Conservation (phyloP, 2,329 filamentous ascomycete genomes). For the Mollisia scopiformis region DNA sequence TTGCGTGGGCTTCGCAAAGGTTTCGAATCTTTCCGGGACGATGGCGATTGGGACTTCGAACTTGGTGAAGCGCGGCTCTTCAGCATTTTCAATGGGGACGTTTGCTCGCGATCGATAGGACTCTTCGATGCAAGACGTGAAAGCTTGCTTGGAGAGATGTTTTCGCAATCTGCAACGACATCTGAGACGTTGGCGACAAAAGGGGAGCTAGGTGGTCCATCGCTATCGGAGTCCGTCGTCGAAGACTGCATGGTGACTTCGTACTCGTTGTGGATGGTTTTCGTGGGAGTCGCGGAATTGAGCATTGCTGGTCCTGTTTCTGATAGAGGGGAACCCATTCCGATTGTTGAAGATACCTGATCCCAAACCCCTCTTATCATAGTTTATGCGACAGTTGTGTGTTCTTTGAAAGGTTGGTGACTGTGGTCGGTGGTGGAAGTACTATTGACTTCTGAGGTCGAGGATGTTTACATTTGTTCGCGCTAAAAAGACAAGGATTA, state of each 20-base stretch:
- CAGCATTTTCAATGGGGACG: constrained; percentile 33
- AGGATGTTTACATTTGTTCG: no score
- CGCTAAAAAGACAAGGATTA: no score
- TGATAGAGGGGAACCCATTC: constrained; percentile 29
- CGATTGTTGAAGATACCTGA: constrained; percentile 20
- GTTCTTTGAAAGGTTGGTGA: background rate
- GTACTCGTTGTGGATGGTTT: constrained; percentile 25
- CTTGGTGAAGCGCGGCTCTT: constrained; percentile 32
- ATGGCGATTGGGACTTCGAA: constrained; percentile 13
- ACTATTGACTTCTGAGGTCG: background rate
- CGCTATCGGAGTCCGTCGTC: constrained; percentile 25
- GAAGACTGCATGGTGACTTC: constrained; percentile 29
- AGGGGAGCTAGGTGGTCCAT: constrained; percentile 35
- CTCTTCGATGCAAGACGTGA: constrained; percentile 27
- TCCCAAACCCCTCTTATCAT: constrained; percentile 21
- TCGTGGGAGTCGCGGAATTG: constrained; percentile 24
- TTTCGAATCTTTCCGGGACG: constrained; percentile 25
- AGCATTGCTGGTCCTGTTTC: constrained; percentile 22
- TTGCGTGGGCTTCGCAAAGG: constrained; percentile 47
- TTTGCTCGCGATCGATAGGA: constrained; percentile 29
- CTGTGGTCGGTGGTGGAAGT: background rate
- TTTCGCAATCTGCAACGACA: constrained; percentile 29
- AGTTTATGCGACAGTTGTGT: background rate
- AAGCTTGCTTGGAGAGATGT: constrained; percentile 33
- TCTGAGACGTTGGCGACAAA: constrained; percentile 31